A percentile compares a stretch with the other conserved stretches of the same genome.
phyloP scores from a whole-genome alignment of 2,329 filamentous ascomycete species.

The Eutypella sp. region DNA sequence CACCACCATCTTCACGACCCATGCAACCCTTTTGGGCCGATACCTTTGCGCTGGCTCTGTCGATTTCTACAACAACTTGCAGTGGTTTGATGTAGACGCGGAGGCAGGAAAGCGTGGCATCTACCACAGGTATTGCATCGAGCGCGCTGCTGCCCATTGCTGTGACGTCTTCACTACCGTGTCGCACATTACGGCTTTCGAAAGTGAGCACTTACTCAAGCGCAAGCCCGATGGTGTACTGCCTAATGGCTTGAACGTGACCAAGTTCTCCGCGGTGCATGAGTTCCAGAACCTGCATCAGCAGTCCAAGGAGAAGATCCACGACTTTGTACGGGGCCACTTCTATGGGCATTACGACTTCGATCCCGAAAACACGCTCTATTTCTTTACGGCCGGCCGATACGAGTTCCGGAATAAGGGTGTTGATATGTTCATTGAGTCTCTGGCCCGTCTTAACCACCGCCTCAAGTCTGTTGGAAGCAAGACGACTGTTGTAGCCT shows the following conservation, averaged over 20 bases:
- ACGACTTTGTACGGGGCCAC: conserved; percentile 95
- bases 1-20: conserved; percentile 97
- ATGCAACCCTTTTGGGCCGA: conserved; percentile 89
- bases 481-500: conserved; percentile 91
- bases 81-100: conserved; percentile 92
- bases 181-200: conserved; percentile 96
- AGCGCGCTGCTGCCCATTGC: conserved; percentile 85
- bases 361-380: conserved; percentile 91
- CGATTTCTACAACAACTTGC: conserved; percentile 98
- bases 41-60: conserved; percentile 97
- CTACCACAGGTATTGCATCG: conserved; percentile 97
- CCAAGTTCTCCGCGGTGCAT: conserved; percentile 96
- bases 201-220: conserved; percentile 95
- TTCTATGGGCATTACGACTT: conserved; percentile 99
- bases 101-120: conserved; percentile 98
- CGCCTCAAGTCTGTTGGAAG: conserved; percentile 78
- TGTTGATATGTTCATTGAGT: conserved; percentile 99
- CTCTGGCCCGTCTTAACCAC: conserved; percentile 89
- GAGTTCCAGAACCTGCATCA: conserved; percentile 99
- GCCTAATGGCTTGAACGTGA: conserved; percentile 95
- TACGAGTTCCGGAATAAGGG: conserved; percentile 99
- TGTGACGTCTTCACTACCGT: conserved; percentile 98
- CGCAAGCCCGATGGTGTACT: conserved; percentile 95
- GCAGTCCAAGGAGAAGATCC: conserved; percentile 94
- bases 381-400: conserved; percentile 93